Conservation (phyloP, 495 filamentous ascomycete species). For the Lindgomyces ingoldianus region DNA sequence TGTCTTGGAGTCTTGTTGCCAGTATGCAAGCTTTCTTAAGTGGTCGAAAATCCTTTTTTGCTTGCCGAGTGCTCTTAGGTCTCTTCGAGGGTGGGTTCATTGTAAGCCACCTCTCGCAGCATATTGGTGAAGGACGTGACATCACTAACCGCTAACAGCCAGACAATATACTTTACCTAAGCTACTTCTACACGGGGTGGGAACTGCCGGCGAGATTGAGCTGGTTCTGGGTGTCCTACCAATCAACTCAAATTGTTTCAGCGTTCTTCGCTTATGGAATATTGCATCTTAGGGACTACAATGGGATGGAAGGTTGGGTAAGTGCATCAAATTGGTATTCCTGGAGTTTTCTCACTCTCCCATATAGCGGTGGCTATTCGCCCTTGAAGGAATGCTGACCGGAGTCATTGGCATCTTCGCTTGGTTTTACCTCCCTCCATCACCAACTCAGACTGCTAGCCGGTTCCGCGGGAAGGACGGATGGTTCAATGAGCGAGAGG, state of each 20-base stretch:
- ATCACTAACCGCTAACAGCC: constrained; percentile 21
- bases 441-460: constrained; percentile 38
- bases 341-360: background rate
- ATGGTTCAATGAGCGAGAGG: constrained; percentile 43
- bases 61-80: constrained; percentile 66
- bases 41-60: constrained; percentile 62
- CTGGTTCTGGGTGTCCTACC: constrained; percentile 39
- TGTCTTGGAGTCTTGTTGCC: constrained; percentile 74
- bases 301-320: constrained; percentile 40
- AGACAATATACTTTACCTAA: constrained; percentile 44
- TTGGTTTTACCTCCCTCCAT: constrained; percentile 39
- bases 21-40: constrained; percentile 65
- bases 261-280: constrained; percentile 40
- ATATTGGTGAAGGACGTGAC: constrained; percentile 45
- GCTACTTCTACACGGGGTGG: constrained; percentile 42
- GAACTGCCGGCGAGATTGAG: constrained; percentile 35
- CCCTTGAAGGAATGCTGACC: constrained; percentile 39
- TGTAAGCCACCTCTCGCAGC: constrained; percentile 31
- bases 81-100: constrained; percentile 76
- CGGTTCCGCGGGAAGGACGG: constrained; percentile 39
- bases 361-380: constrained; percentile 37
- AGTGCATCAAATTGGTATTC: background rate
- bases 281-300: constrained; percentile 31
- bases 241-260: constrained; percentile 36
- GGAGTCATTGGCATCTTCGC: constrained; percentile 38